Percentiles rank a stretch among this genome's conserved stretches.
Conservation (phyloP, 106 monocot genomes). For the Acorus calamus region DNA sequence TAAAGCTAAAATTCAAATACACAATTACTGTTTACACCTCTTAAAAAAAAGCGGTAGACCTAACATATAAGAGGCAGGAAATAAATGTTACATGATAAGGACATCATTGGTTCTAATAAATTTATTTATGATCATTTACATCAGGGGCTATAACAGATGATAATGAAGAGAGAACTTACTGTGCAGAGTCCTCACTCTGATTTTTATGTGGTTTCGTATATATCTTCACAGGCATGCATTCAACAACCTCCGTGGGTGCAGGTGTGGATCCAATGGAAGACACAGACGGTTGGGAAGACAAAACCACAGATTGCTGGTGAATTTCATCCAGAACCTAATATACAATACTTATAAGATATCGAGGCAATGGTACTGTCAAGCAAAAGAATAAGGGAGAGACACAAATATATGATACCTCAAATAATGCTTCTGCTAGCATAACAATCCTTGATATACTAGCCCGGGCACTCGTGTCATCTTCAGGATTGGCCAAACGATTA, state of each 20-base stretch:
- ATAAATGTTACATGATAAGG: no score
- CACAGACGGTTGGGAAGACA: slow-evolving; percentile 70
- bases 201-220: slow-evolving; percentile 37
- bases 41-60: no score
- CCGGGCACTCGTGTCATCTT: slow-evolving; percentile 45
- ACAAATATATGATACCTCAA: slow-evolving; percentile 47
- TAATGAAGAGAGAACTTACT: slow-evolving; percentile 31
- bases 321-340: slow-evolving; percentile 97
- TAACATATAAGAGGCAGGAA: no score
- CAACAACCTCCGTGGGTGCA: slow-evolving; percentile 86
- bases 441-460: slow-evolving; percentile 94
- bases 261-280: slow-evolving; percentile 86
- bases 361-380: no score
- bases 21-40: no score
- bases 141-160: no score
- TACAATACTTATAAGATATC: background rate
- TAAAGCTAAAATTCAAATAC: no score
- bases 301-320: slow-evolving; percentile 82
- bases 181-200: slow-evolving; percentile 56
- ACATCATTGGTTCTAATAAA: no score
- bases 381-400: background rate
- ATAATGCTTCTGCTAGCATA: slow-evolving; percentile 93
- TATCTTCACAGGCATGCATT: slow-evolving; percentile 58
- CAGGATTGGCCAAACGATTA: slow-evolving; percentile 28
- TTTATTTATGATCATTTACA: no score